Base-by-base conservation (phyloP, 495 filamentous ascomycete genomes). In the Penicillium maclennaniae region DNA sequence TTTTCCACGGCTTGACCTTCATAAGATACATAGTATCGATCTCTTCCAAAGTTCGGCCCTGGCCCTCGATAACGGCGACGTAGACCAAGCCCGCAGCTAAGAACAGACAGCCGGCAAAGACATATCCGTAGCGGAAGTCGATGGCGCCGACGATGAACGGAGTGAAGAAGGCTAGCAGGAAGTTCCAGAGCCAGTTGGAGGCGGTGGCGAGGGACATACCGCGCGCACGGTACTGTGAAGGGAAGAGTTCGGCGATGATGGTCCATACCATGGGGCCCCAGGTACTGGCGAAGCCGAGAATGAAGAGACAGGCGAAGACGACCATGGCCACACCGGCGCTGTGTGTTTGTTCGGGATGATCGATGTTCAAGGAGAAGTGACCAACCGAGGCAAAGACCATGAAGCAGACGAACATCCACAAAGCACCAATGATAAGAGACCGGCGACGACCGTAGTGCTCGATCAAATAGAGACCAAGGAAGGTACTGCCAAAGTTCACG, bases 121-220 rank as follows among this genome's bases (percentile, higher is more conserved):
- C 82, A 64, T 88, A 92, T 5, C 89, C 88, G 65, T 87, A 91
- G 0, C 73, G 68, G 69, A 84, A 92, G 41, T 82, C 77, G 52
- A 93, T 91, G 4, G 77, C 80, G 0, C 69, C 66, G 1, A 79
- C 83, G 55, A 89, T 88, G 59, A 88, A 85, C 0, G 88, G 87
- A 0, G 89, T 91, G 69, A 91, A 87, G 71, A 92, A 90, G 0
- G 83, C 81, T 41, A 93, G 76, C 43, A 92, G 66, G 71, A 92
- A 95, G 63, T 93, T 95, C 86, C 86, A 93, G 20, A 86, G 77
- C 90, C 90, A 95, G 69, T 93, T 95, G 10, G 82, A 83, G 0
- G 87, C 83, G 0, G 90, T 92, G 4, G 86, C 85, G 4, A 91
- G 67, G 7, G 84, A 86, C 85, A 91, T 91, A 17, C 75, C 83